Evolutionary conservation across 1,139 yeast species (phyloP).

Genomic region (Hanseniaspora sp.): DNA sequence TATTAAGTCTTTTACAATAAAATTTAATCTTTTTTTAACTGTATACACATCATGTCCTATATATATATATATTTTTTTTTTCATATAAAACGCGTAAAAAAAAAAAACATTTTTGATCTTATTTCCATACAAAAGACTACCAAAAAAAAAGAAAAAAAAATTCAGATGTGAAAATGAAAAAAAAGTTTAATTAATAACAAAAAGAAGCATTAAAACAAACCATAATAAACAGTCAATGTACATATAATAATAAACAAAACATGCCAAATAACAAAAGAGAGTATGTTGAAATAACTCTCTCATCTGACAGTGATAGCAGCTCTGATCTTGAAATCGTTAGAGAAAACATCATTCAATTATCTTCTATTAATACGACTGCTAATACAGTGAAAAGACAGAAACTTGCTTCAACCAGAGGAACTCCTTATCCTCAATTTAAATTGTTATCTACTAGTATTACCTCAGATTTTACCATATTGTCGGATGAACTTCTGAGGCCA

Average conservation of each 20-base stretch:
- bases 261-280: neutral
- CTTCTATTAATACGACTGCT: neutral
- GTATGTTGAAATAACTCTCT: neutral
- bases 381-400: neutral
- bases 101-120: too few species aligned
- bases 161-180: too few species aligned
- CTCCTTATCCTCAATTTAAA: neutral
- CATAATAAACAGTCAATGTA: too few species aligned
- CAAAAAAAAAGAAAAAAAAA: too few species aligned
- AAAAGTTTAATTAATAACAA: too few species aligned
- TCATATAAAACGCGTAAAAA: too few species aligned
- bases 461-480: neutral
- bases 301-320: neutral
- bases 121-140: too few species aligned
- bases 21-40: too few species aligned
- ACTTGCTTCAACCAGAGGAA: neutral
- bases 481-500: neutral
- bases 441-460: neutral
- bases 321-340: neutral
- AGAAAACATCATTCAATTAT: neutral
- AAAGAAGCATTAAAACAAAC: too few species aligned
- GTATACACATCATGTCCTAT: too few species aligned
- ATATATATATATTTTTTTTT: too few species aligned
- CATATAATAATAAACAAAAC: neutral
- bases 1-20: too few species aligned